Evolutionary conservation across 768 basidiomycete genomes (phyloP).

Genomic region (Lyophyllum atratum): DNA sequence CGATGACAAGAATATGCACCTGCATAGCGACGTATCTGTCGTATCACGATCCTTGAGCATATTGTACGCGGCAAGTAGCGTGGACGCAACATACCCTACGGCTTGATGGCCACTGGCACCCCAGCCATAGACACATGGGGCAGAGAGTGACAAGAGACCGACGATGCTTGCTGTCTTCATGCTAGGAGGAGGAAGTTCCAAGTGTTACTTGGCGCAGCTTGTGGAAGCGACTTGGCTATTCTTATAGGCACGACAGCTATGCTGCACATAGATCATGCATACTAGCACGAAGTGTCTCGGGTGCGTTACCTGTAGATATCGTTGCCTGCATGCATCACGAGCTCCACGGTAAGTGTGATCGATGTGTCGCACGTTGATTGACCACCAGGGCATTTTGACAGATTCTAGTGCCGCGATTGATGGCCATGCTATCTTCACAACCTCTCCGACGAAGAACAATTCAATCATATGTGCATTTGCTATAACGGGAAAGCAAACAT

Average conservation of each 20-base stretch:
- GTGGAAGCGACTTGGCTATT: neutral
- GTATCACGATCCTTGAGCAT: neutral
- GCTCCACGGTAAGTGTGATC: neutral
- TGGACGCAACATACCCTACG: constrained; percentile 34
- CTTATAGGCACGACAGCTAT: neutral
- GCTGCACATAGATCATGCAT: neutral
- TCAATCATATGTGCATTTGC: neutral
- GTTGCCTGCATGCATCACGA: neutral
- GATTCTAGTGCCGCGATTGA: neutral
- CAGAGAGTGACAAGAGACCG: constrained; percentile 11
- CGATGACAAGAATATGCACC: constrained; percentile 19
- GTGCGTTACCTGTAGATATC: no score
- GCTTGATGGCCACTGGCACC: constrained; percentile 45
- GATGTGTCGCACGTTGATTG: neutral
- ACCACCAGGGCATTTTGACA: constrained; percentile 3
- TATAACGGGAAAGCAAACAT: neutral
- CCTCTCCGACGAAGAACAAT: neutral
- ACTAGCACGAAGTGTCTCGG: neutral
- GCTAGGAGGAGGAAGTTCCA: neutral
- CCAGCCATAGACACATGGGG: constrained; percentile 34
- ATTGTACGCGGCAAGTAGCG: neutral
- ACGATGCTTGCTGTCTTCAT: constrained; percentile 10
- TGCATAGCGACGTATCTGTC: constrained; percentile 43
- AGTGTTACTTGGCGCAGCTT: neutral
- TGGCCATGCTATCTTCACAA: neutral